phyloP scores from a whole-genome alignment of 805 yeast genomes.

The Ogataea haglerorum region DNA sequence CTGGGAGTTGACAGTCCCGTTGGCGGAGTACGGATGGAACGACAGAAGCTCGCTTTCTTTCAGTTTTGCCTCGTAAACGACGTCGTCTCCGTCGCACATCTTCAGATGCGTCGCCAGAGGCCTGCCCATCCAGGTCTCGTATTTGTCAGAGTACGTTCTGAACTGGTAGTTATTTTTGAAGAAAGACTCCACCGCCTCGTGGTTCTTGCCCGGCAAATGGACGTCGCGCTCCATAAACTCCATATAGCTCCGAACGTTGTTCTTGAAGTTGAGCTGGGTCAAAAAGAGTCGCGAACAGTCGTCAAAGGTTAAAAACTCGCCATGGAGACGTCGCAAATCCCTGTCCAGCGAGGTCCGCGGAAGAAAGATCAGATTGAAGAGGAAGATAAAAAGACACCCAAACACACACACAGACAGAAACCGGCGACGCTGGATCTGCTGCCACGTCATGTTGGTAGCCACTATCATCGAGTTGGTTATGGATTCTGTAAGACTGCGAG shows the following conservation, averaged over 20 bases:
- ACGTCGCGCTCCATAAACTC: conserved; percentile 17
- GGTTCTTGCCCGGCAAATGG: conserved; percentile 27
- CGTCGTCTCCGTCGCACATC: conserved; percentile 33
- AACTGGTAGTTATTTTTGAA: conserved; percentile 27
- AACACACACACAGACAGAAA: conserved; percentile 45
- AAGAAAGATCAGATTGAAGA: conserved; percentile 66
- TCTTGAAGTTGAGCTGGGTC: conserved; percentile 26
- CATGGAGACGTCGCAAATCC: conserved; percentile 75
- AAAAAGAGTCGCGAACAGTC: conserved; percentile 64
- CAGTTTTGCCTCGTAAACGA: conserved; percentile 46
- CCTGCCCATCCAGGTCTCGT: conserved; percentile 52
- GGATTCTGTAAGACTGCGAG: conserved; percentile 29
- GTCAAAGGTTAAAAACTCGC: conserved; percentile 56
- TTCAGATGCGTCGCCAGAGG: conserved; percentile 46
- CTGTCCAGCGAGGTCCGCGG: conserved; percentile 82
- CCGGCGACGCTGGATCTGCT: conserved; percentile 32
- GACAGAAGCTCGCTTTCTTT: conserved; percentile 43
- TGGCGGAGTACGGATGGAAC: conserved; percentile 62
- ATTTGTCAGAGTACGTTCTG: conserved; percentile 47
- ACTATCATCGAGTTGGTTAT: conserved; percentile 26
- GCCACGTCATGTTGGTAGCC: conserved; percentile 27
- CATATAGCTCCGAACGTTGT: conserved; percentile 21
- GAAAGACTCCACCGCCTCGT: conserved; percentile 14
- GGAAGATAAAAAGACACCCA: conserved; percentile 49
- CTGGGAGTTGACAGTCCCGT: conserved; percentile 54